A percentile compares a stretch with the other conserved stretches of the same genome.
These are phyloP conservation scores for Cornus florida DNA, from an alignment of 148 eudicot species.

Conservation along the genomic window DNA sequence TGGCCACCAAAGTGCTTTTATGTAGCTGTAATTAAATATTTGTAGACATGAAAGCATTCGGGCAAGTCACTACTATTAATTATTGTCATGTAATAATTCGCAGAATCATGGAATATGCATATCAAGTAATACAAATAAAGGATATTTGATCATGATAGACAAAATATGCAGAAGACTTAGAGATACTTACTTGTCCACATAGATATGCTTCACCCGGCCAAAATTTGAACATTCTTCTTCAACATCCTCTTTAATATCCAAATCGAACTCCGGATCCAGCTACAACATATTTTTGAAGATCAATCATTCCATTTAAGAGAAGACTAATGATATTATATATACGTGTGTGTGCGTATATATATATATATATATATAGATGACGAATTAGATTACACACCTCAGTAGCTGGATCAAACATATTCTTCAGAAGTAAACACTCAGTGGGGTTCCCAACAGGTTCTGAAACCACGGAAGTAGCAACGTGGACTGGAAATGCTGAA, in stretches of 20 bases:
- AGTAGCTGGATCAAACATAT: constrained; percentile 90
- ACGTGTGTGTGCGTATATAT: too few species aligned
- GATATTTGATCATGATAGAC: background rate
- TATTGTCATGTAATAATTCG: background rate
- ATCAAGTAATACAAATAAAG: background rate
- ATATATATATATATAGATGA: too few species aligned
- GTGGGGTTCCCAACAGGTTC: constrained; percentile 89
- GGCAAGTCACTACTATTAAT: background rate
- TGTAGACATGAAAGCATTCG: background rate
- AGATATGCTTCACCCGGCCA: constrained; percentile 67
- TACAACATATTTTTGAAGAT: constrained; percentile 27
- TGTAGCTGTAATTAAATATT: background rate
- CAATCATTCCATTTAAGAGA: background rate
- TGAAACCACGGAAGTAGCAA: constrained; percentile 42
- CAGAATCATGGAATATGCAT: background rate
- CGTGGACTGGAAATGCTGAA: constrained; percentile 56
- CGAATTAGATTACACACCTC: constrained; percentile 47
- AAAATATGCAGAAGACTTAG: background rate
- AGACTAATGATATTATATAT: too few species aligned
- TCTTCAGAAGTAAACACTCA: constrained; percentile 87
- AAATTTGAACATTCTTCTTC: constrained; percentile 74
- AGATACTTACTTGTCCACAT: constrained; percentile 73
- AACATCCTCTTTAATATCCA: constrained; percentile 90
- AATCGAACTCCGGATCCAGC: constrained; percentile 87
- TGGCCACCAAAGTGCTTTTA: background rate